Base-by-base conservation (phyloP, 176 grass and related monocot species). In the Typha latifolia region DNA sequence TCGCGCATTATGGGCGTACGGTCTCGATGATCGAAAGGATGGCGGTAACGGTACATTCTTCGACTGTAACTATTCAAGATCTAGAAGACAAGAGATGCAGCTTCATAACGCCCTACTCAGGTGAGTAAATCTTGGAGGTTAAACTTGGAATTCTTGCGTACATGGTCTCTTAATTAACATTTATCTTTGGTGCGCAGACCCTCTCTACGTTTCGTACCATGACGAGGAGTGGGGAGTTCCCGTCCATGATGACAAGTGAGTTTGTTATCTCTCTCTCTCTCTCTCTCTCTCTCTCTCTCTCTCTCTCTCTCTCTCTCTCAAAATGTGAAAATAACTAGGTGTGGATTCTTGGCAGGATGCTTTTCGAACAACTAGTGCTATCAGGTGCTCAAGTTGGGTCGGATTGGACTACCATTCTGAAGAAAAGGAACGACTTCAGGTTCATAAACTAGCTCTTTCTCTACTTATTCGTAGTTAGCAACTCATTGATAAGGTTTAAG, bases 341-440 rank as follows among this genome's bases (percentile, higher is more conserved):
- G 4, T 37, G 34, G 4, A 6, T 37, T 24, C 14, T 5, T 22
- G 48, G 14, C 82, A 97, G 93, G 66, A 68, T 85, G 85, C 72
- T 97, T 3, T 97, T 97, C 75, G 93, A 97, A 80, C 82, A 92
- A 74, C 85, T 97, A 1, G 80, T 78, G 13, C 68, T 97, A 48
- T 89, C 88, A 27, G 88, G 93, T 65, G 85, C 85, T 75, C 93
- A 92, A 80, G 88, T 97, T 61, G 93, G 83, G 19, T 80, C 89
- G 27, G 88, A 92, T 61, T 97, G 93, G 93, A 89, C 93, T 14
- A 82, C 88, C 15, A 97, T 92, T 51, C 77, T 97, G 3, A 89
- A 84, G 83, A 97, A 78, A 74, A 84, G 93, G 70, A 75, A 89
- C 66, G 47, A 89, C 51, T 97, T 86, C 69, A 92, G 93, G 93